Percentiles rank a stretch among this genome's conserved stretches.
phyloP scores from a whole-genome alignment of 129 eudicot genomes.

The Centella asiatica region DNA sequence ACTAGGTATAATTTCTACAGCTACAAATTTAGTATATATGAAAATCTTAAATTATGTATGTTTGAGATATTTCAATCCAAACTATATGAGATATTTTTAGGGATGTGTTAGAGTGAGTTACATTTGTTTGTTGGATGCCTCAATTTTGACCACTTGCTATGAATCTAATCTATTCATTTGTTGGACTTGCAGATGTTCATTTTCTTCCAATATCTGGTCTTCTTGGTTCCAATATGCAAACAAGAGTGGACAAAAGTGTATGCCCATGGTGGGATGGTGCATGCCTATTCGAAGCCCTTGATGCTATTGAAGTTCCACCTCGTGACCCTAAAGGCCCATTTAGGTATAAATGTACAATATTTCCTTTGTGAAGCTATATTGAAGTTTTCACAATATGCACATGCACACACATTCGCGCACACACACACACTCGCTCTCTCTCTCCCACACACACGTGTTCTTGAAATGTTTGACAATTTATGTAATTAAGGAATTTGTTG shows the following conservation, averaged over 20 bases:
- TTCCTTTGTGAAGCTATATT: too few species aligned
- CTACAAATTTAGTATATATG: too few species aligned
- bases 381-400: too few species aligned
- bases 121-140: background rate
- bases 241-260: constrained; percentile 45
- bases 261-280: constrained; percentile 89
- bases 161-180: background rate
- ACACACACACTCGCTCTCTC: too few species aligned
- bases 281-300: constrained; percentile 89
- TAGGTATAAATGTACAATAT: constrained; percentile 45
- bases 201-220: constrained; percentile 95
- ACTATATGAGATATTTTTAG: too few species aligned
- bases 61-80: too few species aligned
- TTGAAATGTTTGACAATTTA: too few species aligned
- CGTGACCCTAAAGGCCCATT: constrained; percentile 86
- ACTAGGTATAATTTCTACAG: too few species aligned
- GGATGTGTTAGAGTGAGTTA: background rate
- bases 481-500: too few species aligned
- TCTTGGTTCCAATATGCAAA: constrained; percentile 56
- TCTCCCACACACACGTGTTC: too few species aligned
- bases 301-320: constrained; percentile 61
- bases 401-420: too few species aligned
- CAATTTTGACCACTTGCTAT: background rate
- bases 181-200: constrained; percentile 50
- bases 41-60: too few species aligned